These are phyloP conservation scores for Mycena crocata DNA, from an alignment of 768 basidiomycete genomes.

Conservation along the genomic window DNA sequence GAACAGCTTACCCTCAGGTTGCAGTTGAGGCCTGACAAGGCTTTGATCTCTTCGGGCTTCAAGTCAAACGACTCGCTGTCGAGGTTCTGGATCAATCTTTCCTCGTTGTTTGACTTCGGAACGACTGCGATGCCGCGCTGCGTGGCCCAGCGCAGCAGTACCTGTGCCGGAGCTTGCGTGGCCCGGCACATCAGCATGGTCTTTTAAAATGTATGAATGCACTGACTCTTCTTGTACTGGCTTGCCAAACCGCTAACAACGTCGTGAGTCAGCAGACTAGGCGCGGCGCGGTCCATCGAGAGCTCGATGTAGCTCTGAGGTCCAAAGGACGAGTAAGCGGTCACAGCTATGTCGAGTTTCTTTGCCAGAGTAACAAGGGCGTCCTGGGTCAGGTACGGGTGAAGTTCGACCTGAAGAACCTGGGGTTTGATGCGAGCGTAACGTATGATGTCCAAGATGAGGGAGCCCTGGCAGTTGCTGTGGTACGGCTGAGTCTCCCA, in stretches of 20 bases:
- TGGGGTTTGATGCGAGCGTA: conserved; percentile 83
- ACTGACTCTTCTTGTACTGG: conserved; percentile 64
- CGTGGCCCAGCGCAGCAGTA: conserved; percentile 83
- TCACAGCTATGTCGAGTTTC: conserved; percentile 67
- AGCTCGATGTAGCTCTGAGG: conserved; percentile 73
- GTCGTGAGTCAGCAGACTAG: conserved; percentile 66
- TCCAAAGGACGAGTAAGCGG: conserved; percentile 71
- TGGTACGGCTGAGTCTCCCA: conserved; percentile 10
- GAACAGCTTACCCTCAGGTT: conserved; percentile 66
- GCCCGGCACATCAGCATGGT: conserved; percentile 8
- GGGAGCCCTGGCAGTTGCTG: conserved; percentile 80
- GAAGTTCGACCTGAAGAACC: conserved; percentile 76
- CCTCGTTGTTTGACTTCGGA: conserved; percentile 70
- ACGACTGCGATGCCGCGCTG: conserved; percentile 77
- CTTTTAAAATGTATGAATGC: not conserved
- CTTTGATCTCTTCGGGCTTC: conserved; percentile 57
- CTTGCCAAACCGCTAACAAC: conserved; percentile 57
- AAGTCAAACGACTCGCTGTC: conserved; percentile 61
- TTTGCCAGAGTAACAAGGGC: conserved; percentile 68
- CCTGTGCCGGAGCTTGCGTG: conserved; percentile 68
- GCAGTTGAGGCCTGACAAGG: conserved; percentile 61
- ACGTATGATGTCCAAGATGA: conserved; percentile 81
- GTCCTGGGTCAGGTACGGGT: conserved; percentile 77
- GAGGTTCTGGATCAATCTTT: conserved; percentile 67
- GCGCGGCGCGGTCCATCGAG: conserved; percentile 61